These are phyloP conservation scores for Salinomyces thailandicus DNA, from an alignment of 2,329 filamentous ascomycete genomes.

Conservation along the genomic window DNA sequence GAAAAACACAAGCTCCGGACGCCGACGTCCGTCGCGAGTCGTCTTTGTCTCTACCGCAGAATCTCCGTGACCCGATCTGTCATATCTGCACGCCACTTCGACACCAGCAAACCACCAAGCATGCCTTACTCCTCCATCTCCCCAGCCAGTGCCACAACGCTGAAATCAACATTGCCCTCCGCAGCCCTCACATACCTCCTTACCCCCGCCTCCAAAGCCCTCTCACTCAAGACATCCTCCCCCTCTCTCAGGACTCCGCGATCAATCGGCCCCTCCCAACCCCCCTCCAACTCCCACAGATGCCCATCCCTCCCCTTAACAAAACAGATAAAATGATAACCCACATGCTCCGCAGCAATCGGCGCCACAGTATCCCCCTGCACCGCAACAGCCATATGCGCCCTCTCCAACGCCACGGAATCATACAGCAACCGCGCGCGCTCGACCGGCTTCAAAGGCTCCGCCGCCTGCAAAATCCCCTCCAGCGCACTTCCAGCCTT, in stretches of 20 bases:
- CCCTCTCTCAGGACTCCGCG: conserved; percentile 29
- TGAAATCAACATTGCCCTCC: conserved; percentile 32
- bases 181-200: conserved; percentile 30
- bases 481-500: conserved; percentile 34
- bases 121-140: not conserved
- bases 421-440: conserved; percentile 45
- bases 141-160: conserved; percentile 32
- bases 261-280: conserved; percentile 36
- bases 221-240: conserved; percentile 36
- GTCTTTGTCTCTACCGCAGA: too few species aligned
- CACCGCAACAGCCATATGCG: conserved; percentile 33
- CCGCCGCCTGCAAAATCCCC: conserved; percentile 33
- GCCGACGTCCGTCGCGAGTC: too few species aligned
- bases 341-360: conserved; percentile 19
- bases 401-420: conserved; percentile 33
- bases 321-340: conserved; percentile 39
- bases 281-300: conserved; percentile 39
- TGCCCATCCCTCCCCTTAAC: conserved; percentile 37
- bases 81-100: too few species aligned
- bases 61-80: too few species aligned
- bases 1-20: too few species aligned
- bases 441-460: conserved; percentile 34
- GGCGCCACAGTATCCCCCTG: conserved; percentile 32
- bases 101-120: too few species aligned
- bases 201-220: conserved; percentile 33